These are phyloP conservation scores for Agapanthus africanus DNA, from an alignment of 106 monocot genomes.

Conservation along the genomic window DNA sequence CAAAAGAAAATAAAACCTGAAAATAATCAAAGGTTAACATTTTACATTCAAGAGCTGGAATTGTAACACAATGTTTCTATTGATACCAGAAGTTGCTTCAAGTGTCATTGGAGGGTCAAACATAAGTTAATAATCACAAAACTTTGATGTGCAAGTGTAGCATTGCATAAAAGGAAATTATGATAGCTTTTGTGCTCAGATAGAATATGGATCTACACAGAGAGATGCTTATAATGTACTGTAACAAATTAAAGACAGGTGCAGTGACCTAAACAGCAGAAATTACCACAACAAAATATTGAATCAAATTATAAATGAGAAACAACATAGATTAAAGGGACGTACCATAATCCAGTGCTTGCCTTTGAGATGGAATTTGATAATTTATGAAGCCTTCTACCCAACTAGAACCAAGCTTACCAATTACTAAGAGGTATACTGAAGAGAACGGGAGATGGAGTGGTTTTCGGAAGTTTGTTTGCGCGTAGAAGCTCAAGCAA, in stretches of 20 bases:
- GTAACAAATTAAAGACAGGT: background rate
- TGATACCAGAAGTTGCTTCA: background rate
- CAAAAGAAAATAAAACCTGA: background rate
- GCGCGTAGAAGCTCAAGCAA: no score
- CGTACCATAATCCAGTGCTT: background rate
- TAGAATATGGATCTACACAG: background rate
- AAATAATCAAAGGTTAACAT: background rate
- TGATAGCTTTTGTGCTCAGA: background rate
- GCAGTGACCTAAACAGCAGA: no score
- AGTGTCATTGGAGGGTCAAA: background rate
- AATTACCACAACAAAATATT: no score
- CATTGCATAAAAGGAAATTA: background rate
- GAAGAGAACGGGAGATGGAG: background rate
- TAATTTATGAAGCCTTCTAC: background rate
- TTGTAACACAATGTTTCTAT: background rate
- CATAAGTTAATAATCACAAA: background rate
- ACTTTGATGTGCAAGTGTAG: background rate
- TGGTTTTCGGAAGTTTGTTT: no score
- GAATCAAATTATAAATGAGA: no score
- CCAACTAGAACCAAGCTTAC: background rate
- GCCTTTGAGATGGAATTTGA: background rate
- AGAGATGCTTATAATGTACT: no score
- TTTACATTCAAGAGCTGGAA: background rate
- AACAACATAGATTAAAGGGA: background rate
- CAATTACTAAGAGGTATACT: background rate